Conservation (phyloP, 1,284 basidiomycete species). For the Schizopora paradoxa region DNA sequence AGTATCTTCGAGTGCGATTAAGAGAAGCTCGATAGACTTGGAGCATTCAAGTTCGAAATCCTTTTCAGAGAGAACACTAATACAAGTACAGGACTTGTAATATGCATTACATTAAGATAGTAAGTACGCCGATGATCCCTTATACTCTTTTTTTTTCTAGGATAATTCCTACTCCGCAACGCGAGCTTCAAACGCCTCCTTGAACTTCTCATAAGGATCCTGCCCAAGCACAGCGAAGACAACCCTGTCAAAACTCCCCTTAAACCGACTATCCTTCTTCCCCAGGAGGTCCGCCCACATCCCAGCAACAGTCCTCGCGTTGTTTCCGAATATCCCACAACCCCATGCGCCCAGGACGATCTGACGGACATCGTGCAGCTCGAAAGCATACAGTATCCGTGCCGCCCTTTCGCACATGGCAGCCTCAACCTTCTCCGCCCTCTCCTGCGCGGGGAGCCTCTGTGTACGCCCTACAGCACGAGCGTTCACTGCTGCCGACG, state of each 20-base stretch:
- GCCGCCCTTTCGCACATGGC: conserved; percentile 66
- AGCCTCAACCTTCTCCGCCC: conserved; percentile 45
- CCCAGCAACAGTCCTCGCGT: conserved; percentile 45
- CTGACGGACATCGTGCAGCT: conserved; percentile 48
- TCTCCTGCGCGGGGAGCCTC: conserved; percentile 29
- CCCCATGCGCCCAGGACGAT: conserved; percentile 68
- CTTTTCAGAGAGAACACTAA: no score
- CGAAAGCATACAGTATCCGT: conserved; percentile 56
- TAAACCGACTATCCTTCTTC: conserved; percentile 42
- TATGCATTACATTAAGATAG: no score
- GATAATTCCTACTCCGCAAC: no score
- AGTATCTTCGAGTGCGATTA: no score
- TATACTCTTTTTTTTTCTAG: no score
- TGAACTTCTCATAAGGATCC: conserved; percentile 45
- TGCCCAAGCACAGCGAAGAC: conserved; percentile 58
- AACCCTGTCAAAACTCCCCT: conserved; percentile 50
- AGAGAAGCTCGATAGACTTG: no score
- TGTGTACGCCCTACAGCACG: conserved; percentile 43
- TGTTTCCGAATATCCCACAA: conserved; percentile 65
- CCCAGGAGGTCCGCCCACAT: conserved; percentile 56
- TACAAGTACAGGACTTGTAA: no score
- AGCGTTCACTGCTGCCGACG: conserved; percentile 65
- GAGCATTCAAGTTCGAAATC: no score
- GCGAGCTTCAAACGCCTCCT: conserved; percentile 31
- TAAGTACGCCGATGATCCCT: no score